Evolutionary conservation across 345 rosid species (phyloP), one percentile per base, ranked within the genome.

Genomic region (Gynandropsis gynandra): DNA sequence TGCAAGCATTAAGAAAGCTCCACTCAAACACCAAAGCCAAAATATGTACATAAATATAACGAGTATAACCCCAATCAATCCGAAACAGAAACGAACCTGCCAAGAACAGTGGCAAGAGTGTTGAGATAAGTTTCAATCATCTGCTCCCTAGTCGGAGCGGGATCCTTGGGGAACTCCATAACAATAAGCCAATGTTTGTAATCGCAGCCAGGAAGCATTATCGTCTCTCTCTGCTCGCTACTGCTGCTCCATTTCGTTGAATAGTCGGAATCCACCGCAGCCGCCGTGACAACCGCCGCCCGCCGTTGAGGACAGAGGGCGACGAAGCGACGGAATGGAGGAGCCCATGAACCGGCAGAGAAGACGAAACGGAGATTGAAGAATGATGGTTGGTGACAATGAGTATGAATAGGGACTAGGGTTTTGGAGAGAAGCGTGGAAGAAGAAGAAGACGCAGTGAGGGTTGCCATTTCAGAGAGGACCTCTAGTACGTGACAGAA

Each of bases 131-230:
- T 83, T 15, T 86, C 98, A 54, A 90, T 86, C 98, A 90, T 86
- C 68, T 86, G 96, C 31, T 89, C 95, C 9, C 94, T 75, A 7
- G 89, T 78, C 0, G 97, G 94, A 4, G 96, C 92, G 5, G 98
- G 96, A 62, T 90, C 96, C 54, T 90, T 90, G 42, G 98, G 96
- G 61, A 90, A 90, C 48, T 86, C 96, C 98, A 90, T 86, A 6
- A 90, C 98, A 17, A 87, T 90, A 31, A 90, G 81, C 98, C 96
- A 90, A 59, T 90, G 98, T 35, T 90, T 86, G 68, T 83, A 89
- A 62, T 83, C 97, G 58, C 97, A 89, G 0, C 96, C 94, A 8
- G 96, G 96, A 1, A 89, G 76, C 95, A 89, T 80, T 47, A 89
- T 89, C 31, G 97, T 83, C 77, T 89, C 95, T 43, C 94, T 78